Evolutionary conservation across 2,329 filamentous ascomycete species (phyloP), one percentile per base, ranked within the genome.

Genomic region (Ophiosphaerella korrae): DNA sequence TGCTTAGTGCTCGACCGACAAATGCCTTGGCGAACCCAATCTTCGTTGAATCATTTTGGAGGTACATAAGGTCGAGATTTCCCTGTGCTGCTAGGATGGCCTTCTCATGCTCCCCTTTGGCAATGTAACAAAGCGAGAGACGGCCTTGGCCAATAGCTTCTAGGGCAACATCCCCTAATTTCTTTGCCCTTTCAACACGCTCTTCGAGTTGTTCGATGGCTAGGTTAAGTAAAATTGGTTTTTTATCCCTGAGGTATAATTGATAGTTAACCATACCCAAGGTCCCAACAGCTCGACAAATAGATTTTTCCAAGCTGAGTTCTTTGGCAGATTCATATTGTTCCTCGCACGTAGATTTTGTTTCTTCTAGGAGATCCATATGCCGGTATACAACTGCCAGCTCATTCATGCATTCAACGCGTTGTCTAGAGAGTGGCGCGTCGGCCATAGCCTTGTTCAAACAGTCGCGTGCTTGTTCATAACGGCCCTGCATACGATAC

Each of bases 181-280:
- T 24, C 40, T 46, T 50, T 5, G 60, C 58, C n/a, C 40, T 44
- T 26, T 57, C 48, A 11, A 68, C 55, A 6, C 69, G 60, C 35
- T 57, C 48, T 67, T 53, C 42, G 5, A 72, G 49, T 50, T 71
- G 63, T 3, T 43, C 31, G 11, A 68, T 70, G 2, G 71, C 70
- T 29, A 60, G n/a, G 8, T 63, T 45, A 32, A 75, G 53, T 12
- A 68, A 42, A 2, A 16, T 12, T 1, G 9, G 18, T 21, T 70
- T 54, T 5, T 53, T 35, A 31, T 48, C 42, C 23, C 53, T 29
- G 35, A 56, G 56, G n/a, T 55, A 73, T 11, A 72, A 52, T 42
- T 74, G 70, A 39, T 72, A 75, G 46, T 74, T 72, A 0, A 69
- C 60, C 66, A 74, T 73, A 6, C 71, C 73, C 4, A 74, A 45